phyloP scores from a whole-genome alignment of 1,284 basidiomycete genomes.

The Agroathelia rolfsii region DNA sequence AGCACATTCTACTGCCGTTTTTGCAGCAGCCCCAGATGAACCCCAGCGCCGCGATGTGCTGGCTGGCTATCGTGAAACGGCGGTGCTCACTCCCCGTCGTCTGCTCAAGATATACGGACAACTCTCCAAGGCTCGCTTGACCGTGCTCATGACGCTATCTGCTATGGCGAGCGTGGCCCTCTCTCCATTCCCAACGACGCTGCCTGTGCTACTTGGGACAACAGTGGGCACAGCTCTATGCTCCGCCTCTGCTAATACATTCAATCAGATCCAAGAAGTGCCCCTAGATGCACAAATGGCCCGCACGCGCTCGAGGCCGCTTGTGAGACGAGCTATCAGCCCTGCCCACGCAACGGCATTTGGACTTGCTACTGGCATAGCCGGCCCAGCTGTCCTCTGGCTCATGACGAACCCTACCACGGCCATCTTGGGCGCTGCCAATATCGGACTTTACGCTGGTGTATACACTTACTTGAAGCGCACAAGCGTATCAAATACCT shows the following conservation, averaged over 20 bases:
- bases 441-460: conserved; percentile 86
- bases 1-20: too few relatives aligned
- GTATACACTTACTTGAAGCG: conserved; percentile 93
- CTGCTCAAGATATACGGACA: conserved; percentile 68
- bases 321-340: conserved; percentile 79
- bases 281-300: conserved; percentile 97
- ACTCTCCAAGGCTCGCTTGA: conserved; percentile 83
- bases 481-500: conserved; percentile 84
- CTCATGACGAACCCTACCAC: conserved; percentile 86
- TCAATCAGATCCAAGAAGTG: conserved; percentile 93
- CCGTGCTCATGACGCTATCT: conserved; percentile 83
- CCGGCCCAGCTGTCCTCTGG: conserved; percentile 74
- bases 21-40: too few relatives aligned
- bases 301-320: conserved; percentile 80
- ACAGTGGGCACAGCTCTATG: conserved; percentile 87
- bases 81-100: conserved; percentile 39
- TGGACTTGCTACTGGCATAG: conserved; percentile 62
- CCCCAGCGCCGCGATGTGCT: conserved; percentile 4
- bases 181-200: conserved; percentile 74
- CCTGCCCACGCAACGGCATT: conserved; percentile 82
- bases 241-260: conserved; percentile 86
- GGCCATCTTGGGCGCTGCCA: conserved; percentile 75
- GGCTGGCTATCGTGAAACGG: conserved; percentile 17
- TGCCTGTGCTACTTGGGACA: conserved; percentile 79
- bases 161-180: conserved; percentile 92